Conservation (phyloP, 176 grass and related monocot genomes). For the Triticum timopheevii region DNA sequence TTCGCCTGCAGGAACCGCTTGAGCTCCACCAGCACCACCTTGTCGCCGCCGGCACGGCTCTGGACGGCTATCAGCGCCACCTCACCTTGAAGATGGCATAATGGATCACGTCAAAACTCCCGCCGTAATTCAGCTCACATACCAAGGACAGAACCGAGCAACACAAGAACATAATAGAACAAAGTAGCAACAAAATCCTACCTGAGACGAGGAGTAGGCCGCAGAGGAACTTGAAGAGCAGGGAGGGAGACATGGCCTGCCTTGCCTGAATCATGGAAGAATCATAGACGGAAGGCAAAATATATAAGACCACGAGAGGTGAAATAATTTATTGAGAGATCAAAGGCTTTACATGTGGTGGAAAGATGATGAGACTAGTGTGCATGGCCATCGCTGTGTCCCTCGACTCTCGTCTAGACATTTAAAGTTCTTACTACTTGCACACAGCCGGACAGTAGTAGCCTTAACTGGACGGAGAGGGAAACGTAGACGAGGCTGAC, state of each 20-base stretch:
- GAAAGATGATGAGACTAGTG: neutral
- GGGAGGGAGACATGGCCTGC: slow-evolving; percentile 49
- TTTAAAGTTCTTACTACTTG: too few relatives aligned
- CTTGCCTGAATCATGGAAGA: slow-evolving; percentile 44
- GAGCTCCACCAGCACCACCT: slow-evolving; percentile 61
- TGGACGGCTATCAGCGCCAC: neutral
- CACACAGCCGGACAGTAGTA: too few relatives aligned
- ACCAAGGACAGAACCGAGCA: neutral
- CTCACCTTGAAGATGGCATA: slow-evolving; percentile 12
- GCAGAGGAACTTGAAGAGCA: slow-evolving; percentile 47
- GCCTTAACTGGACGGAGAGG: too few relatives aligned
- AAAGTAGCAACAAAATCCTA: slow-evolving; percentile 3
- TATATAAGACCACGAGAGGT: neutral
- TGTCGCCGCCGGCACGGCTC: slow-evolving; percentile 26
- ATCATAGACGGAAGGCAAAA: neutral
- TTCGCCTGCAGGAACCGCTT: slow-evolving; percentile 51
- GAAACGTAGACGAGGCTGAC: too few relatives aligned
- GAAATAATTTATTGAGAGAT: neutral
- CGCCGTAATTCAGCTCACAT: neutral
- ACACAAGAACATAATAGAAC: neutral
- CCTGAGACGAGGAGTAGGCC: slow-evolving; percentile 42
- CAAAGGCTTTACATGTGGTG: neutral
- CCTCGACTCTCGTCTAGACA: too few relatives aligned
- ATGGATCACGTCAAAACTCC: neutral
- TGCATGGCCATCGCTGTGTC: slow-evolving; percentile 14